Evolutionary conservation across 2,329 filamentous ascomycete species (phyloP), one percentile per base, ranked within the genome.

Genomic region (Orbilia quercus): DNA sequence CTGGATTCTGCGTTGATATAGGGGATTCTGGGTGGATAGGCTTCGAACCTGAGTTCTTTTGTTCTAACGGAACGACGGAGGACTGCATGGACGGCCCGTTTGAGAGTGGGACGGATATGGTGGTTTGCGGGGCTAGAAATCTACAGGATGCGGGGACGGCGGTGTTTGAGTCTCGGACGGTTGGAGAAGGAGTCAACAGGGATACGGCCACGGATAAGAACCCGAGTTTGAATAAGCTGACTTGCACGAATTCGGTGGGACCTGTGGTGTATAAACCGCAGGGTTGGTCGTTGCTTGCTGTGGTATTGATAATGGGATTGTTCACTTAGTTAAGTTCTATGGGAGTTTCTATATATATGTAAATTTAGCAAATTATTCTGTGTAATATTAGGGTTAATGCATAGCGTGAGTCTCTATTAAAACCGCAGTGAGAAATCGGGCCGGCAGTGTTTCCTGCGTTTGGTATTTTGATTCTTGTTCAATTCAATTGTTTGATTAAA

Each of bases 401-500:
- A 22, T 38, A n/a, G 5, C 9, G 9, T 31, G 28, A 31, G 9
- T 31, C 28, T 31, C 4, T 5, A 31, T 31, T 38, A 12, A 5
- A 7, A 40, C 36, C 9, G 14, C 14, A 12, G 12, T 4, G 36
- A 4, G 5, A 14, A 40, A 4, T 16, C n/a, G 36, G 3, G 5
- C 12, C 25, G 25, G n/a, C 16, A 1, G 25, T 2, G 3, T 62
- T 23, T 50, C 16, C 38, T n/a, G 47, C 45, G 44, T n/a, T 38
- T 36, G 48, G 36, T 51, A 70, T 62, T 71, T 71, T 59, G n/a
- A 63, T 63, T 63, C 51, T 63, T 57, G 48, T 55, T 71, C 42
- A 57, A 58, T 44, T 72, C 44, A 72, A 72, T 72, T 59, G 67
- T 70, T 58, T 64, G 59, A 71, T 71, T 72, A 65, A 72, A 72